Base-by-base conservation (phyloP, 2,329 filamentous ascomycete genomes). In the Aspergillus unguis region DNA sequence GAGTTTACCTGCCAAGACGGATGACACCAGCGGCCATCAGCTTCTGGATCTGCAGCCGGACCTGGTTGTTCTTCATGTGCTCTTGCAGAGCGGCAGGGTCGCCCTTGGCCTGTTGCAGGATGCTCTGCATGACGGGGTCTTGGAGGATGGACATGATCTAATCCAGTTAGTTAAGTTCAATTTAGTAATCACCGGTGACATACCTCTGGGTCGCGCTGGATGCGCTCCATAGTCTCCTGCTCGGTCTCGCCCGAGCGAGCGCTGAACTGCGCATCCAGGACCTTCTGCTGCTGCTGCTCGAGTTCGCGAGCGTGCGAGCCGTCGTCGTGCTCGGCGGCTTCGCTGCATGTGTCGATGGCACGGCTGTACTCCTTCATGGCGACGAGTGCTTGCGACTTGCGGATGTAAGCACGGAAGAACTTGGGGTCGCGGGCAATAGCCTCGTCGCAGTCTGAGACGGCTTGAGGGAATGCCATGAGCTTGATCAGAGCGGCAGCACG, bases 301-400 rank as follows among this genome's bases (percentile, higher is more conserved):
- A 99, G 96, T 77, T 99, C 94, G 37, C 90, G 84, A 0, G 87
- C 80, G 69, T 96, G 94, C 69, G 90, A 90, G 55, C 87, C 85
- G 62, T 80, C 80, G 71, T 99, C 94, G 55, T 95, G 82, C 62
- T 85, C 80, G 6, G 81, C 78, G 1, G 95, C 94, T 69, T 91
- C 89, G 36, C 84, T 84, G 76, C 92, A 96, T 6, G 87, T 88
- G 68, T 99, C 94, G 53, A 97, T 79, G 68, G 89, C 95, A 72
- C 92, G 92, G 73, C 87, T 96, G 80, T 96, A 97, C 74, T 99
- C 92, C 73, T 94, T 90, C 94, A 99, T 99, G 64, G 91, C 91
- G 62, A 94, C 91, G 73, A 92, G 90, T 38, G 91, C 90, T 76
- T 97, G 92, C 0, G 92, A 92, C 80, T 96, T 97, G 70, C 94